Evolutionary conservation across 2,329 filamentous ascomycete genomes (phyloP), one percentile per base, ranked within the genome.

Genomic region (Xylariales sp.): DNA sequence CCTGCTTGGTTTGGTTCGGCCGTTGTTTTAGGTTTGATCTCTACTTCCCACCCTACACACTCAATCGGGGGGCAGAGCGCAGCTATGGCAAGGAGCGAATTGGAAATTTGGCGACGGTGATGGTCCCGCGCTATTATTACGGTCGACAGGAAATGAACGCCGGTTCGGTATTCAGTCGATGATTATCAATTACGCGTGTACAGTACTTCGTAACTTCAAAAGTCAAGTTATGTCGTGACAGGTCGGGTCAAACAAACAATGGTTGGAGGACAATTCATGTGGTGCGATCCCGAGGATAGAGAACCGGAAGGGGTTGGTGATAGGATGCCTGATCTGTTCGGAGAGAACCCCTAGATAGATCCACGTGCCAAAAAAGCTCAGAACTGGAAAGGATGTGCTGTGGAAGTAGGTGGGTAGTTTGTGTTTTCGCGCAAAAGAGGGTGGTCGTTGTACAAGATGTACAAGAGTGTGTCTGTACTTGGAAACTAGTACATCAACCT

Each of bases 131-230:
- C 23, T 52, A 14, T 50, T 59, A 49, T 43, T 23, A 18, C 54
- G 56, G 18, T 52, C 41, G 45, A 14, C 23, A n/a, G 54, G 41
- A 39, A 69, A 59, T 41, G 53, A 56, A 60, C 49, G 65, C 32
- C 46, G 45, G 50, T 28, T 54, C 34, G 41, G 34, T 56, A 52
- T 60, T 48, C 36, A 67, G 46, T 30, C 45, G 55, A 46, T 34
- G 50, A 69, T 69, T 65, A 64, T 69, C 56, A 56, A 67, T 69
- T 68, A 67, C 41, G 64, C 45, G 49, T 52, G 46, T 55, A 41
- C 3, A 34, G 54, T 59, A 56, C 4, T 54, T 36, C 45, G 34
- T 34, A 45, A 48, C 18, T 14, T 14, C n/a, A 32, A 46, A 60
- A 57, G 30, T 30, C 41, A 58, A 57, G 59, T 45, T 23, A 53